Evolutionary conservation across 148 eudicot genomes (phyloP).

Genomic region (Vaccinium corymbosum): DNA sequence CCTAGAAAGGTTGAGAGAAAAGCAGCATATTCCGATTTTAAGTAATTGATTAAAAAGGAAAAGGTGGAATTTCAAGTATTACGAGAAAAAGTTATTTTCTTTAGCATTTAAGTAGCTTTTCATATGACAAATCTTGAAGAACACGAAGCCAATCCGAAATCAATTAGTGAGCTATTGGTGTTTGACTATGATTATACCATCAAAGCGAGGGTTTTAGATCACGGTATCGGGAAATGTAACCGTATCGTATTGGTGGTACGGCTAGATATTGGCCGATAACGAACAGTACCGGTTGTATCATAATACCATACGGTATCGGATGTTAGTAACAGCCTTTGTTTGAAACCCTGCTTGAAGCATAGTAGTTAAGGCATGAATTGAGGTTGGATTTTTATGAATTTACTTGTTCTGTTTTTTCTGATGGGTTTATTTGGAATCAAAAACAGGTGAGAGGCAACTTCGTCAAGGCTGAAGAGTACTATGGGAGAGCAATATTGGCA

Average conservation of each 20-base stretch:
- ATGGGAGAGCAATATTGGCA: conserved; percentile 39
- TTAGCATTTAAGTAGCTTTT: background rate
- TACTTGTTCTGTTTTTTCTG: background rate
- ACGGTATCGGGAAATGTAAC: too few relatives aligned
- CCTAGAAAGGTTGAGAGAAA: background rate
- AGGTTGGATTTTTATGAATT: background rate
- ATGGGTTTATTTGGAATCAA: conserved; percentile 5
- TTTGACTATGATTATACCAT: background rate
- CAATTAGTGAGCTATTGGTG: too few relatives aligned
- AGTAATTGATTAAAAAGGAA: background rate
- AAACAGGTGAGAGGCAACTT: conserved; percentile 31
- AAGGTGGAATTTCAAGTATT: background rate
- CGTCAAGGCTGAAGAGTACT: conserved; percentile 40
- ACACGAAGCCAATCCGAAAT: too few relatives aligned
- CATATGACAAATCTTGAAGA: background rate
- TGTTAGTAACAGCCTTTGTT: too few relatives aligned
- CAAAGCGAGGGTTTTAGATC: too few relatives aligned
- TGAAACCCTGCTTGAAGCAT: too few relatives aligned
- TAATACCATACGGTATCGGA: too few relatives aligned
- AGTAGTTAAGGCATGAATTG: background rate
- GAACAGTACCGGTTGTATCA: too few relatives aligned
- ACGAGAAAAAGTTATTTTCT: background rate
- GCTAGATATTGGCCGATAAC: too few relatives aligned
- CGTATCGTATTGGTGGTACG: too few relatives aligned
- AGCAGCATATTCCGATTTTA: background rate